Base-by-base conservation (phyloP, 192 early-diverging fungal genomes). In the Mortierella antarctica region DNA sequence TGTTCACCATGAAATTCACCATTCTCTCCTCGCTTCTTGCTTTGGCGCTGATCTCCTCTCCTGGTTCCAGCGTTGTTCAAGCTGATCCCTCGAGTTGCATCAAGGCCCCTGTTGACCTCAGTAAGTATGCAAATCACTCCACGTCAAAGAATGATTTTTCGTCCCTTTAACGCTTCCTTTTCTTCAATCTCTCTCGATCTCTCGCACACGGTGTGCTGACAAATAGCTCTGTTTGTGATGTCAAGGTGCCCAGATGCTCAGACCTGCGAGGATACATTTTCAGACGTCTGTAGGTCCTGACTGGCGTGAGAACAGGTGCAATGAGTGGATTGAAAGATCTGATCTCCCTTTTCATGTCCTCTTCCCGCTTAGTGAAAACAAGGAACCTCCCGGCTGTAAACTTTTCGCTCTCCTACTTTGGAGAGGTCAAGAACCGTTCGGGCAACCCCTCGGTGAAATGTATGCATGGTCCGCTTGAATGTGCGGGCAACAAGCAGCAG, bases 161-260 rank as follows among this genome's bases (percentile, higher is more conserved):
- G n/a, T n/a, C 31, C 23, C 10, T 14, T 31, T 40, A 21, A 21
- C 21, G 31, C 6, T 41, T 4, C 21, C 31, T 41, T 41, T 23
- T 59, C 57, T n/a, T n/a, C n/a, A n/a, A n/a, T n/a, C n/a, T n/a
- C n/a, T n/a, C n/a, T n/a, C n/a, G n/a, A 41, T 59, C 18, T 56
- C 54, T 15, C 9, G 12, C 8, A 2, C 1, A 1, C 21, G 1
- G 0, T 15, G 20, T 20, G 13, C 20, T 20, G 39, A 47, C 39
- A 65, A n/a, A 10, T 60, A 80, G 77, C 77, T 18, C 80, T 93
- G 55, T 92, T 92, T 67, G 92, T 93, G 18, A 93, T 93, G 92
- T 90, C 89, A 20, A 85, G 90, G 39, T 93, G 92, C 55, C 92
- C 92, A 0, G 91, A 91, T 62, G 88, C 87, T 6, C 65, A 87